Evolutionary conservation across 345 rosid genomes (phyloP), one percentile per base, ranked within the genome.

Genomic region (Mercurialis annua): DNA sequence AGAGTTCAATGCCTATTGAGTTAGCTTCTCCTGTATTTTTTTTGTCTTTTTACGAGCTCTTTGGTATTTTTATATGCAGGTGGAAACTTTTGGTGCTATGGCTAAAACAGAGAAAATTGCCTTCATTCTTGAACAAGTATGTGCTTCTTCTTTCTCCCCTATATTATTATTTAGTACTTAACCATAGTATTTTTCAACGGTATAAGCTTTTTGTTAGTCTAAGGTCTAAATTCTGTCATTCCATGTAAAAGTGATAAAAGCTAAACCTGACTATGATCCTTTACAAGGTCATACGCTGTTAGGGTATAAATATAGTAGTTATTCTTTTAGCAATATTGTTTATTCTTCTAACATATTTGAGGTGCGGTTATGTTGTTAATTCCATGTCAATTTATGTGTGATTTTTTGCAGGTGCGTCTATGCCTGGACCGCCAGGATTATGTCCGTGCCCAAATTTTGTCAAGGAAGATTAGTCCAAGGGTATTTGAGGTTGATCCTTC

Each of bases 21-120:
- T 43, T 7, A 4, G n/a, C n/a, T n/a, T 40, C 40, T 40, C 44
- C 5, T 3, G n/a, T n/a, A n/a, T 43, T 43, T 43, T 36, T 63
- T n/a, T 75, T 40, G 2, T 14, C 2, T 40, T 40, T 40, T 40
- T 14, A 4, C 44, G 11, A 4, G 1, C 44, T 40, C 10, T 30
- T n/a, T 66, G 40, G 71, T 72, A 57, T 43, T 70, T 44, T 72
- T 59, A 40, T 49, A 51, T 57, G 23, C 68, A 93, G 96, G 98
- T 93, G 78, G 99, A 91, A 80, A 93, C 97, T 43, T 93, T 91
- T 85, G 95, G 97, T 68, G 92, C 97, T 30, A 87, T 93, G 98
- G 98, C 96, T 18, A 89, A 89, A 78, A 90, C 97, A 29, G 97
- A 93, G 84, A 90, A 93, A 82, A 91, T 89, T 69, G 96, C 97